Evolutionary conservation across 306 rosid species (phyloP).

Genomic region (Fragaria vesca): DNA sequence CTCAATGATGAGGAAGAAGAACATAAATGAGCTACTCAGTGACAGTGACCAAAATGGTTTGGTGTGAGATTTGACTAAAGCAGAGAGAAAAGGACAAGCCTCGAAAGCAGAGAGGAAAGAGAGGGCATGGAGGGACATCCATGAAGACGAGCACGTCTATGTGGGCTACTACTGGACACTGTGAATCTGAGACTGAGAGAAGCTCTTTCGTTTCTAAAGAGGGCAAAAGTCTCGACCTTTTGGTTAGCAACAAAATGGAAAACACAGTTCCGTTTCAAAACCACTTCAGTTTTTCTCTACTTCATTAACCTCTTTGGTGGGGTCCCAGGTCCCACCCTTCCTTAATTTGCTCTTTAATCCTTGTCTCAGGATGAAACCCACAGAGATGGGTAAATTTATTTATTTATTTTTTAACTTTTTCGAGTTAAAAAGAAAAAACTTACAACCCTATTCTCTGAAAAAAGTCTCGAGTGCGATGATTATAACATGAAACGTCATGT

Average conservation of each 20-base stretch:
- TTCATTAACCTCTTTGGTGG: conserved; percentile 19
- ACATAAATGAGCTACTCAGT: conserved; percentile 36
- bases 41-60: conserved; percentile 39
- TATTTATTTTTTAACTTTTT: too few relatives aligned
- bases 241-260: conserved; percentile 38
- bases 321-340: conserved; percentile 15
- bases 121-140: conserved; percentile 30
- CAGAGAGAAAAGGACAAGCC: conserved; percentile 48
- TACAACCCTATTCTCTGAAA: too few relatives aligned
- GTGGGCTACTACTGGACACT: conserved; percentile 11
- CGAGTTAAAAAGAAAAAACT: too few relatives aligned
- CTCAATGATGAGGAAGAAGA: conserved; percentile 35
- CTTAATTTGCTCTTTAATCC: neutral
- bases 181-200: conserved; percentile 34
- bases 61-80: conserved; percentile 52
- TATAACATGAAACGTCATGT: too few relatives aligned
- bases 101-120: neutral
- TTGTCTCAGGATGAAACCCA: neutral
- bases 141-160: conserved; percentile 48
- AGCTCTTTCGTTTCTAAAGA: conserved; percentile 12
- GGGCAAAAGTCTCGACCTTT: conserved; percentile 32
- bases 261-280: conserved; percentile 4
- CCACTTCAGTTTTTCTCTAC: neutral
- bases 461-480: too few relatives aligned
- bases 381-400: neutral